Evolutionary conservation across 352 stramenopile genomes (phyloP).

Genomic region (Globisporangium irregulare): DNA sequence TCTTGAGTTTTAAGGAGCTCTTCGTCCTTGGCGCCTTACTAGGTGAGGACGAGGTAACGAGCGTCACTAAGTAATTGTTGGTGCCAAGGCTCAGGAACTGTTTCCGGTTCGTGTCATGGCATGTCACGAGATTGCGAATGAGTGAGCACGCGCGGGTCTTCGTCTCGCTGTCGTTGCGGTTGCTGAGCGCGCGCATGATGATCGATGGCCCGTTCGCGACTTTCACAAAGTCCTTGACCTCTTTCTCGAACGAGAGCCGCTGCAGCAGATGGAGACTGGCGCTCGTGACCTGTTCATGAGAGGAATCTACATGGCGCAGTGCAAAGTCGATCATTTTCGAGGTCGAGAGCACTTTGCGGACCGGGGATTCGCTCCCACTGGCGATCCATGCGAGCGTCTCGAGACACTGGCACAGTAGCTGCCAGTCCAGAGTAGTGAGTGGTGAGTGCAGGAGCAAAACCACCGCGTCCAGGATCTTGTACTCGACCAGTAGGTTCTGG

Average conservation of each 20-base stretch:
- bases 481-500: constrained; percentile 53
- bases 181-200: constrained; percentile 50
- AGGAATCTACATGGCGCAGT: constrained; percentile 38
- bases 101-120: constrained; percentile 43
- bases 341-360: constrained; percentile 38
- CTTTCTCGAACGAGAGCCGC: constrained; percentile 34
- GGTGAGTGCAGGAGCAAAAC: constrained; percentile 50
- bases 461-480: constrained; percentile 45
- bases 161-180: constrained; percentile 19
- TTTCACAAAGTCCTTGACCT: constrained; percentile 41
- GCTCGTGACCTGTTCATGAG: constrained; percentile 26
- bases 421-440: constrained; percentile 25
- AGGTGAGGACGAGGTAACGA: constrained; percentile 17
- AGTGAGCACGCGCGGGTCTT: constrained; percentile 37
- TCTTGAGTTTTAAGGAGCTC: constrained; percentile 29
- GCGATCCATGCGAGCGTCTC: constrained; percentile 59
- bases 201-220: constrained; percentile 26
- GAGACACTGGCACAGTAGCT: constrained; percentile 41
- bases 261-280: constrained; percentile 60
- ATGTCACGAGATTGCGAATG: constrained; percentile 45
- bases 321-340: constrained; percentile 50
- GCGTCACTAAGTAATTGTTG: constrained; percentile 32
- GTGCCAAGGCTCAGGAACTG: constrained; percentile 54
- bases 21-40: neutral
- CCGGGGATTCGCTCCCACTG: constrained; percentile 28